These are phyloP conservation scores for Didymosphaeria variabile DNA, from an alignment of 2,329 filamentous ascomycete genomes.

Conservation along the genomic window DNA sequence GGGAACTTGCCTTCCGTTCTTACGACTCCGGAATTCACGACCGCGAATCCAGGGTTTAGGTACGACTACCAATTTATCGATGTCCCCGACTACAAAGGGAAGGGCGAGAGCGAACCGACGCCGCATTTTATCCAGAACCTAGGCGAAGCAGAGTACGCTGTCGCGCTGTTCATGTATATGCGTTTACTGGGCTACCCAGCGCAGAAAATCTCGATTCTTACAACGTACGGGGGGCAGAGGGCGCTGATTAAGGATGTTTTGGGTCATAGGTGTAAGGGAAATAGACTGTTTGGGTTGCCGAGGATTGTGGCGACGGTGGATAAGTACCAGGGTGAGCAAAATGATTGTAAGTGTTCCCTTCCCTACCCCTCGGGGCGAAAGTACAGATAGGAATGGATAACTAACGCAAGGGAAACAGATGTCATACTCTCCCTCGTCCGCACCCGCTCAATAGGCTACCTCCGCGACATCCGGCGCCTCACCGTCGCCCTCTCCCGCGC, in stretches of 20 bases:
- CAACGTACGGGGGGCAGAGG: conserved; percentile 91
- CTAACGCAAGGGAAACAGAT: conserved; percentile 61
- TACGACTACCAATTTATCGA: conserved; percentile 98
- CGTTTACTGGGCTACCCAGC: conserved; percentile 91
- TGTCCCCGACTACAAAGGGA: conserved; percentile 90
- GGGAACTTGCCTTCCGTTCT: conserved; percentile 81
- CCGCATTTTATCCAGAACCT: conserved; percentile 97
- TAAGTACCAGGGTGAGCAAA: conserved; percentile 99
- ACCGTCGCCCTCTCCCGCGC: conserved; percentile 95
- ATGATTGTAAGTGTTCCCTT: conserved; percentile 78
- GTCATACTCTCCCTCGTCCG: conserved; percentile 93
- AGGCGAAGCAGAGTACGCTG: conserved; percentile 95
- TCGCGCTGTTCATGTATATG: conserved; percentile 98
- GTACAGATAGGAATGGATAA: neutral
- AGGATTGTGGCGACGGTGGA: conserved; percentile 93
- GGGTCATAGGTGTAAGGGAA: conserved; percentile 81
- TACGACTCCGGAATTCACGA: conserved; percentile 73
- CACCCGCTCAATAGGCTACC: conserved; percentile 87
- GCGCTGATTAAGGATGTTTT: conserved; percentile 90
- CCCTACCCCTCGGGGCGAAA: neutral
- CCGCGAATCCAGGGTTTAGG: conserved; percentile 89
- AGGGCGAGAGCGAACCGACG: conserved; percentile 86
- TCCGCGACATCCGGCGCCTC: conserved; percentile 90
- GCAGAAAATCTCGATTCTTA: conserved; percentile 82
- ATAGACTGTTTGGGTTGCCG: conserved; percentile 86